A percentile compares a stretch with the other conserved stretches of the same genome.
Evolutionary conservation across 2,329 filamentous ascomycete genomes (phyloP).

Genomic region (Cladophialophora carrionii): DNA sequence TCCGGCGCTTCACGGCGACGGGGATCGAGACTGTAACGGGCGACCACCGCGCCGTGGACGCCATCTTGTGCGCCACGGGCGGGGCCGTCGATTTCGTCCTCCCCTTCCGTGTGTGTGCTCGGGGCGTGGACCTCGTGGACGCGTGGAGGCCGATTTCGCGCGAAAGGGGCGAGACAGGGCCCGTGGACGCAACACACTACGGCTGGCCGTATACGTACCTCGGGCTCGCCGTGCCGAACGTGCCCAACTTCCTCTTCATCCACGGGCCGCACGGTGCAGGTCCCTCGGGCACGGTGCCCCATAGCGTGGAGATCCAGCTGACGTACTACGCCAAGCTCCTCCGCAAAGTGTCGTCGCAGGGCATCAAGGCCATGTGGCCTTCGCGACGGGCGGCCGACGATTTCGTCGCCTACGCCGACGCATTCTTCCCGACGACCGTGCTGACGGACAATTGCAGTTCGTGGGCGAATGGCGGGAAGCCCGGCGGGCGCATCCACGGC

Average conservation of each 20-base stretch:
- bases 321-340: constrained; percentile 68
- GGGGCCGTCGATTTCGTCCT: constrained; percentile 44
- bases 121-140: constrained; percentile 37
- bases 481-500: constrained; percentile 30
- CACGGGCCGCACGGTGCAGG: constrained; percentile 52
- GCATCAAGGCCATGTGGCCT: constrained; percentile 65
- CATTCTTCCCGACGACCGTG: constrained; percentile 60
- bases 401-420: constrained; percentile 62
- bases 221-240: constrained; percentile 46
- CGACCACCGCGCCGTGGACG: constrained; percentile 35
- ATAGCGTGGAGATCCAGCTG: constrained; percentile 67
- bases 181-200: constrained; percentile 38
- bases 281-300: constrained; percentile 67
- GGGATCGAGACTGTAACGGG: constrained; percentile 45
- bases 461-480: constrained; percentile 33
- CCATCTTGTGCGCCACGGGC: constrained; percentile 46
- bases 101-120: constrained; percentile 42
- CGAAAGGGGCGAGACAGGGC: constrained; percentile 40
- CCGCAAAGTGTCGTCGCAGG: constrained; percentile 67
- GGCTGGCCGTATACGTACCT: constrained; percentile 45
- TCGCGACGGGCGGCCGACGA: constrained; percentile 65
- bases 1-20: constrained; percentile 61
- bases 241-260: constrained; percentile 53
- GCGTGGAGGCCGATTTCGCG: constrained; percentile 40
- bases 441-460: constrained; percentile 35